Evolutionary conservation across 164 flowering plant species (phyloP).

Genomic region (Amborella trichopoda): DNA sequence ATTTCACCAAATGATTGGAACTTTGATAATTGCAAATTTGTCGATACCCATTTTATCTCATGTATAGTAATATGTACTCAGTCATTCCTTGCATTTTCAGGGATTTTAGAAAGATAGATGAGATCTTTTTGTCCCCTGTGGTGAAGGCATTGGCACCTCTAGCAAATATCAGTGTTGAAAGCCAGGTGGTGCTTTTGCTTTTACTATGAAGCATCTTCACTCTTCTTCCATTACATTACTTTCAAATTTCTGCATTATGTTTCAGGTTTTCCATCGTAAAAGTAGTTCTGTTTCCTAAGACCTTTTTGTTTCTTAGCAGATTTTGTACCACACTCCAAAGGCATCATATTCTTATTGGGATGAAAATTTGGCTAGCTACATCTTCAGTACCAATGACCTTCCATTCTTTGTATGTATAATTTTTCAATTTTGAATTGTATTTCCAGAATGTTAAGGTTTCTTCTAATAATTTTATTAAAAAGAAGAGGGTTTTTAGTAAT

Average conservation of each 20-base stretch:
- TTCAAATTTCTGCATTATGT: too few relatives aligned
- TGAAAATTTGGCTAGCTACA: constrained; percentile 42
- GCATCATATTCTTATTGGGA: constrained; percentile 81
- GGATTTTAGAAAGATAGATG: constrained; percentile 62
- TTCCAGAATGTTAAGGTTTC: too few relatives aligned
- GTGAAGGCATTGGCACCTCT: constrained; percentile 57
- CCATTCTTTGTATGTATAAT: constrained; percentile 79
- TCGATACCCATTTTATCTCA: too few relatives aligned
- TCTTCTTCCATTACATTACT: neutral
- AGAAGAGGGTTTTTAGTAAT: too few relatives aligned
- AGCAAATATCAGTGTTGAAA: constrained; percentile 71
- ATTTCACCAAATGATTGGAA: too few relatives aligned
- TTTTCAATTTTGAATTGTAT: neutral
- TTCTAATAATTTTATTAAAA: too few relatives aligned
- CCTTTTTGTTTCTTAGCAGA: constrained; percentile 27
- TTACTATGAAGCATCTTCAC: neutral
- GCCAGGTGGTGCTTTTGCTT: constrained; percentile 48
- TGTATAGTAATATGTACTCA: too few relatives aligned
- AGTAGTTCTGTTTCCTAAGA: neutral
- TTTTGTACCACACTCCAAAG: constrained; percentile 84
- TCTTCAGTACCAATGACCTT: constrained; percentile 68
- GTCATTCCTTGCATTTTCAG: too few relatives aligned
- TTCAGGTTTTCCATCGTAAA: too few relatives aligned
- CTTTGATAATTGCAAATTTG: too few relatives aligned
- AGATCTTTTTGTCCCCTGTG: constrained; percentile 49